Evolutionary conservation across 495 filamentous ascomycete genomes (phyloP), one percentile per base, ranked within the genome.

Genomic region (Margaritispora aquatica): DNA sequence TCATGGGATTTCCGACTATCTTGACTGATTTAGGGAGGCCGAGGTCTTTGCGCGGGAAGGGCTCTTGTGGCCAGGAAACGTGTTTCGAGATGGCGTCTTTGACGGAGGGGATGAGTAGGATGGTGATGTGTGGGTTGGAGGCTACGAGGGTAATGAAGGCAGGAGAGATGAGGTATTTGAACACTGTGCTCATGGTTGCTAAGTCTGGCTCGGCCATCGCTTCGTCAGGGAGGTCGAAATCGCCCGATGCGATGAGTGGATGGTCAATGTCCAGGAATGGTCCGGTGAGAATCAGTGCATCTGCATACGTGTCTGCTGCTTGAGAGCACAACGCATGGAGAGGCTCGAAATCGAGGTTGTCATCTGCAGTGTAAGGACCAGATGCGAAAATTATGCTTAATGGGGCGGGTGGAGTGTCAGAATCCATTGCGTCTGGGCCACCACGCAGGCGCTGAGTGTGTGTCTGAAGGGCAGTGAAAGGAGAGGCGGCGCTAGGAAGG

Each of bases 211-310:
- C 84, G 52, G 84, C 72, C 15, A 65, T 49, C n/a, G 84, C 74
- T 56, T 86, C 81, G 2, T 89, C 83, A 3, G 90, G 92, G 23
- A 96, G 80, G 64, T 96, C 92, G 65, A 96, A 96, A 66, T 96
- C 91, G 21, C 94, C 94, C 1, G 85, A 80, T 55, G 88, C 86
- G 51, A 98, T 80, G n/a, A 94, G 74, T 2, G 94, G 93, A 66
- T 98, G 94, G 60, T 95, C 91, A 46, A 84, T 75, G 68, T 97
- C 94, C 55, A 98, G 77, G 69, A 97, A 96, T 1, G 94, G 94
- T 0, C 94, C 94, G 47, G 82, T 73, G 23, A 98, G 77, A 17
- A 97, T 78, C 27, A 97, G 70, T n/a, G 82, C 81, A 66, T 98
- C 94, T 8, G 88, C 85, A 59, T 80, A 86, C 34, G 77, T 81